phyloP scores from a whole-genome alignment of 306 rosid genomes.

The Carpinus viminea region DNA sequence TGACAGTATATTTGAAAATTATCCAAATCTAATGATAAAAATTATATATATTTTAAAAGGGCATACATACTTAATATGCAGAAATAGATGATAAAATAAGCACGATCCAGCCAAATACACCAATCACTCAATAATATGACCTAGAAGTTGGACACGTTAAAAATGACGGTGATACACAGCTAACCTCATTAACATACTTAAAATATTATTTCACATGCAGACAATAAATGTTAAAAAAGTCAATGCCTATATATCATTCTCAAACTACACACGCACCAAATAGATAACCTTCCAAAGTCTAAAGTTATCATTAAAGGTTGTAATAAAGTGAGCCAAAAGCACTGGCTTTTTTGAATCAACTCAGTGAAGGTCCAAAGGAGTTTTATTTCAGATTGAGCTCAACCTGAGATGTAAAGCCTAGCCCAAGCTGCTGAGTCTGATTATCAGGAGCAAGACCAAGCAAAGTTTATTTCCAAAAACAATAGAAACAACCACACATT shows the following conservation, averaged over 20 bases:
- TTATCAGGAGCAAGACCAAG: not conserved
- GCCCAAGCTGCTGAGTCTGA: not conserved
- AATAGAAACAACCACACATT: not conserved
- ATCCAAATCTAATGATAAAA: not conserved
- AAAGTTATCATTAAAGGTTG: not conserved
- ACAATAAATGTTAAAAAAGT: not conserved
- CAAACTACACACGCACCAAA: not conserved
- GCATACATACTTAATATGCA: not conserved
- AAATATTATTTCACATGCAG: not conserved
- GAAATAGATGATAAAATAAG: not conserved
- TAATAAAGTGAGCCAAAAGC: not conserved
- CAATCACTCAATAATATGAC: not conserved
- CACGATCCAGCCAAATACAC: not conserved
- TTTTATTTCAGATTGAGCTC: not conserved
- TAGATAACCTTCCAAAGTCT: not conserved
- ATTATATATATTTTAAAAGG: too few relatives aligned
- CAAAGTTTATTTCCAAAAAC: not conserved
- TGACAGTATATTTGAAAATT: not conserved
- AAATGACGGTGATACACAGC: not conserved
- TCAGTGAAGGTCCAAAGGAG: not conserved
- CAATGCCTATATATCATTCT: not conserved
- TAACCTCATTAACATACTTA: not conserved
- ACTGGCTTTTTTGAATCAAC: not conserved
- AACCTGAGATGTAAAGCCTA: not conserved
- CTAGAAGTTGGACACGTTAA: not conserved